Evolutionary conservation across 2,329 filamentous ascomycete species (phyloP).

Genomic region (Annulohypoxylon truncatum): DNA sequence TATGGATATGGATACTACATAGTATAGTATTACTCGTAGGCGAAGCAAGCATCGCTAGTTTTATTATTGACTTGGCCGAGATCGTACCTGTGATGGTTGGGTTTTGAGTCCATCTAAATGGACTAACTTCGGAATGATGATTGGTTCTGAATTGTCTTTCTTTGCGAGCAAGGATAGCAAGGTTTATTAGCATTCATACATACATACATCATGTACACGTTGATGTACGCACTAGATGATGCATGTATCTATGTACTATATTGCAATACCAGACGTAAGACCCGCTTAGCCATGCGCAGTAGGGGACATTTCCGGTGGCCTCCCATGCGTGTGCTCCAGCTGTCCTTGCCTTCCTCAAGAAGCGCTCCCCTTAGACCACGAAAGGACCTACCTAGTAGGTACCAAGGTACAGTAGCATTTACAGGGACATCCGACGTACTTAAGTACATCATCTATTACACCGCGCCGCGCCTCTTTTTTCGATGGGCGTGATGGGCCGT

Average conservation of each 20-base stretch:
- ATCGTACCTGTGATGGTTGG: constrained; percentile 40
- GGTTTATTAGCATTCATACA: constrained; percentile 3
- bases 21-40: constrained; percentile 9
- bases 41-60: constrained; percentile 18
- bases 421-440: constrained; percentile 4
- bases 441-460: background rate
- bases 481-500: constrained; percentile 4
- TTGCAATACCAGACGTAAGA: constrained; percentile 35
- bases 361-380: constrained; percentile 3
- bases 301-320: constrained; percentile 35
- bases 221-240: background rate
- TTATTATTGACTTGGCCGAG: constrained; percentile 33
- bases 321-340: constrained; percentile 22
- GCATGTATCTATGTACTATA: constrained; percentile 10
- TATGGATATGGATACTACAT: constrained; percentile 20
- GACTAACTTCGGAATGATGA: constrained; percentile 38
- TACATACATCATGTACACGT: background rate
- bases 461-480: constrained; percentile 10
- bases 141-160: constrained; percentile 40
- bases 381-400: constrained; percentile 11
- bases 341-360: constrained; percentile 32
- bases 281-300: constrained; percentile 33
- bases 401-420: background rate
- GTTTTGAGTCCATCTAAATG: constrained; percentile 38
- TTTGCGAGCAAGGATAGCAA: background rate